Base-by-base conservation (phyloP, 2,329 filamentous ascomycete species). In the Aspergillus alliaceus region DNA sequence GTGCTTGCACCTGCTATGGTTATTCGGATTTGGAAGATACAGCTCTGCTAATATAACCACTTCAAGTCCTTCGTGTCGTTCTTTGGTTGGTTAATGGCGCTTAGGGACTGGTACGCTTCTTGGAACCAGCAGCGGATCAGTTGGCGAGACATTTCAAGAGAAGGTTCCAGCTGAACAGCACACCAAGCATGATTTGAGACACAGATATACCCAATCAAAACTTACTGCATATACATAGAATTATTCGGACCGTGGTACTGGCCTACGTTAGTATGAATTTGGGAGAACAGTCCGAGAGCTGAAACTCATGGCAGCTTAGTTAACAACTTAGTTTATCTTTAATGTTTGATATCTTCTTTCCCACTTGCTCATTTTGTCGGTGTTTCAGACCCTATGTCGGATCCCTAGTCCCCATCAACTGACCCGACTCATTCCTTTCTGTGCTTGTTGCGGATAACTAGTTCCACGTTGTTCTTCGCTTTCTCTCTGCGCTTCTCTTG, bases 191-290 rank as follows among this genome's bases (percentile, higher is more conserved):
- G 24, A 31, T 29, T 39, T 31, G 32, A 15, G 31, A 48, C 22
- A 53, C 47, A 51, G 37, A 58, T 63, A 63, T 64, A 63, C 60
- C 62, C 59, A 58, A 56, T 59, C 40, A 34, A 61, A 53, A 29
- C 12, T 51, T 42, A 55, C 22, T 39, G 14, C 18, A 42, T 44
- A 42, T 52, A 20, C 49, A 31, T 14, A 42, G 14, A 48, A 12
- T 12, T 48, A 18, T 18, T 29, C 24, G 4, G 18, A 24, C n/a
- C 24, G 24, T 44, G 24, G n/a, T 44, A 27, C 18, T 25, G 24
- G 24, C 12, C 12, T 44, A n/a, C 14, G 14, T 8, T 44, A 29
- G 8, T 29, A 27, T 29, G 15, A 44, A 44, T n/a, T n/a, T 25
- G 40, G 24, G 18, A n/a, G 15, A 15, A 29, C 24, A 5, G 14